A percentile compares a stretch with the other conserved stretches of the same genome.
These are phyloP conservation scores for Cytospora mali DNA, from an alignment of 2,329 filamentous ascomycete species.

Conservation along the genomic window DNA sequence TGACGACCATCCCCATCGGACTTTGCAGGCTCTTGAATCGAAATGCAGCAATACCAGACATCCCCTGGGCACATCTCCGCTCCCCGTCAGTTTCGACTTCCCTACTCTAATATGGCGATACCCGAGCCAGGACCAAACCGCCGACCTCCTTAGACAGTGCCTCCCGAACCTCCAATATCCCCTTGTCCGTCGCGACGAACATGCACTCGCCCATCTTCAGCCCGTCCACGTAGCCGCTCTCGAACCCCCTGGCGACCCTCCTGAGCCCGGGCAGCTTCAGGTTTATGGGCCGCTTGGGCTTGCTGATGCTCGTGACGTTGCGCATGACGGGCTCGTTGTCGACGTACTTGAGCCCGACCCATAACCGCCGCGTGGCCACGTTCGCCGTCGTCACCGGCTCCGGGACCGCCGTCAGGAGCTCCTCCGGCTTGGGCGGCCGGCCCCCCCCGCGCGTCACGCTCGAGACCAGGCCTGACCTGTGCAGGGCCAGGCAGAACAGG, in stretches of 20 bases:
- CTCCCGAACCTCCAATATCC: conserved; percentile 80
- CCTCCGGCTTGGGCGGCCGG: conserved; percentile 51
- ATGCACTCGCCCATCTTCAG: conserved; percentile 80
- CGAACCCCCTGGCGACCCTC: conserved; percentile 68
- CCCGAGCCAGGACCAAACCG: conserved; percentile 77
- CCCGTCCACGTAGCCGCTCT: conserved; percentile 71
- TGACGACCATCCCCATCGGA: background rate
- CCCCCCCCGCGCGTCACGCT: conserved; percentile 73
- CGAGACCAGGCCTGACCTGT: conserved; percentile 80
- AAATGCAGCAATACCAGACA: background rate
- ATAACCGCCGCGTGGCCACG: conserved; percentile 73
- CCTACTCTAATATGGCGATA: conserved; percentile 40
- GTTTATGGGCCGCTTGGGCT: conserved; percentile 72
- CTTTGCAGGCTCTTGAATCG: background rate
- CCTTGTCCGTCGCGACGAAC: conserved; percentile 75
- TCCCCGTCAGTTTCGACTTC: no score
- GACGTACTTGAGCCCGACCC: conserved; percentile 91
- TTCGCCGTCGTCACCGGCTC: conserved; percentile 69
- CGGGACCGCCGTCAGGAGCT: conserved; percentile 50
- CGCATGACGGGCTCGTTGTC: conserved; percentile 77
- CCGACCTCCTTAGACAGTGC: conserved; percentile 79
- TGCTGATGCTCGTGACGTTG: conserved; percentile 68
- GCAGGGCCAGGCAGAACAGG: conserved; percentile 72
- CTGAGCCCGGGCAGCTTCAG: conserved; percentile 65
- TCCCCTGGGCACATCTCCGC: background rate